Conservation (phyloP, 192 early-diverging fungal genomes). For the Linderina pennispora region DNA sequence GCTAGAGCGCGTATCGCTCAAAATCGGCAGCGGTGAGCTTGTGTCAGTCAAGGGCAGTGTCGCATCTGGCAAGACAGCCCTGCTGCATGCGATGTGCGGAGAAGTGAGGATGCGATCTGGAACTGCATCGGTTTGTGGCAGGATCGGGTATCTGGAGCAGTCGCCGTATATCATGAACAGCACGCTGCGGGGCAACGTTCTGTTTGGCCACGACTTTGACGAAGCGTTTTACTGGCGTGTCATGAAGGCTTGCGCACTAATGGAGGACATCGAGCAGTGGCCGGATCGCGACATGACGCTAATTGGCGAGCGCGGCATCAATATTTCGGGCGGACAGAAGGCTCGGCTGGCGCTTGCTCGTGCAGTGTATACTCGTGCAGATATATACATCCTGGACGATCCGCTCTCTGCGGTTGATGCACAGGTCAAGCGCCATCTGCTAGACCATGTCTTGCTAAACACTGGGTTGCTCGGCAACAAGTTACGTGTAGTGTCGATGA, state of each 20-base stretch:
- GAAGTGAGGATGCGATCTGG: constrained; percentile 39
- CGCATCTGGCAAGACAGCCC: constrained; percentile 57
- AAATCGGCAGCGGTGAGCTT: constrained; percentile 27
- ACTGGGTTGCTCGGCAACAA: constrained; percentile 49
- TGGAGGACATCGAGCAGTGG: constrained; percentile 57
- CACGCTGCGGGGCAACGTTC: constrained; percentile 71
- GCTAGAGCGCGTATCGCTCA: constrained; percentile 5
- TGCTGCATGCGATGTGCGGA: constrained; percentile 55
- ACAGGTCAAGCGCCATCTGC: constrained; percentile 56
- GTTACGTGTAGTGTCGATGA: constrained; percentile 38
- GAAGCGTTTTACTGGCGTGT: constrained; percentile 51
- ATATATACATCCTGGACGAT: constrained; percentile 67
- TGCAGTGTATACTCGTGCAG: constrained; percentile 60
- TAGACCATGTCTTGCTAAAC: constrained; percentile 55
- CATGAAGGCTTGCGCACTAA: constrained; percentile 55
- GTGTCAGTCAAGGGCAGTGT: constrained; percentile 54
- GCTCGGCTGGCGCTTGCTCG: constrained; percentile 61
- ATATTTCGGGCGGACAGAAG: constrained; percentile 66
- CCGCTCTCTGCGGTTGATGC: constrained; percentile 65
- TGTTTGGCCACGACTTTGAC: constrained; percentile 67
- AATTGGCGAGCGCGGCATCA: constrained; percentile 64
- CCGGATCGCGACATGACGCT: constrained; percentile 62
- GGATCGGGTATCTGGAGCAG: constrained; percentile 24
- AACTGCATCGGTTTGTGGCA: constrained; percentile 11
- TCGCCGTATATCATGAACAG: constrained; percentile 29